These are phyloP conservation scores for Crithidia bombi DNA, from an alignment of 208 protist genomes.

Conservation along the genomic window DNA sequence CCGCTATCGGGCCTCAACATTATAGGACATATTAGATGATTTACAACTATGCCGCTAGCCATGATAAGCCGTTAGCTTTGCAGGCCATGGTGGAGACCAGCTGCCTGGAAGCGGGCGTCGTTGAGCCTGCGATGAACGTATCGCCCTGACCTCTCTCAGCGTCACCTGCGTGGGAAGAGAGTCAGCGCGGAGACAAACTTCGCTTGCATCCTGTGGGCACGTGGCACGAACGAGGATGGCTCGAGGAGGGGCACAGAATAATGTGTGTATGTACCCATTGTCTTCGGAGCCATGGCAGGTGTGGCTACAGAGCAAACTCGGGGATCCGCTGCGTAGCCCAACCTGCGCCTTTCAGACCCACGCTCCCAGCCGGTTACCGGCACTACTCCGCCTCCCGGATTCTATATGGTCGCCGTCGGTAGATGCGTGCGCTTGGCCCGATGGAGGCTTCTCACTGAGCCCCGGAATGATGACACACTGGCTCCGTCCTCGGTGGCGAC, in stretches of 20 bases:
- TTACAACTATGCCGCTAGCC: too few relatives aligned
- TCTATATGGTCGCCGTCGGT: background rate
- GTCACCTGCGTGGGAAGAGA: too few relatives aligned
- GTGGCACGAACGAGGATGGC: slow-evolving; percentile 15
- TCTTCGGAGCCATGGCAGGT: slow-evolving; percentile 6
- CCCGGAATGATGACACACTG: slow-evolving; percentile 23
- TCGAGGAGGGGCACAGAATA: slow-evolving; percentile 2
- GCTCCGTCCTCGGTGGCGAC: slow-evolving; percentile 10
- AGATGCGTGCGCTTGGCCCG: slow-evolving; percentile 20
- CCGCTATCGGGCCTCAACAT: too few relatives aligned
- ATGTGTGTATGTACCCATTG: slow-evolving; percentile 10
- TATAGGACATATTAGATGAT: too few relatives aligned
- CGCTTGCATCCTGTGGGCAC: slow-evolving; percentile 21
- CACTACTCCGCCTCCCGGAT: slow-evolving; percentile 14
- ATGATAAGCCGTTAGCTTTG: too few relatives aligned
- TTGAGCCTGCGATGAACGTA: too few relatives aligned
- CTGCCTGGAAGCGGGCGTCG: too few relatives aligned
- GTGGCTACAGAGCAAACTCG: slow-evolving; percentile 5
- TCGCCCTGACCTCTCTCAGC: too few relatives aligned
- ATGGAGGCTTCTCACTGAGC: slow-evolving; percentile 7
- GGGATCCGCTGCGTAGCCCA: slow-evolving; percentile 10
- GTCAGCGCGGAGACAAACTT: background rate
- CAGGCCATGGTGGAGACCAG: too few relatives aligned
- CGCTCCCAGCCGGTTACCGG: background rate
- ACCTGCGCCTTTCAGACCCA: slow-evolving; percentile 26